Percentiles rank a stretch among this genome's conserved stretches.
Conservation (phyloP, 768 basidiomycete genomes). For the Tulasnella sp. region DNA sequence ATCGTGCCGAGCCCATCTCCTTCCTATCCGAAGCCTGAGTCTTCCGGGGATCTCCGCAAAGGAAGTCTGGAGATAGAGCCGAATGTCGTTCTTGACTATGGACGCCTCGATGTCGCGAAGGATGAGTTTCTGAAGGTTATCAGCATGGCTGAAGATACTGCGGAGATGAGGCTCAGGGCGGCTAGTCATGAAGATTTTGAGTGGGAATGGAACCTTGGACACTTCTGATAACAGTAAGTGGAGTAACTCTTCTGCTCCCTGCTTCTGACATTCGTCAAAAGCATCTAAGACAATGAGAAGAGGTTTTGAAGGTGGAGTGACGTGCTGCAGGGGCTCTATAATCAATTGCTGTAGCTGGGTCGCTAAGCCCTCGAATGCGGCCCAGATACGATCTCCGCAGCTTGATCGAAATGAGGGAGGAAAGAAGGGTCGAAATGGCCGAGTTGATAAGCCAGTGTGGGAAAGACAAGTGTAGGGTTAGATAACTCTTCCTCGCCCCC, state of each 20-base stretch:
- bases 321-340: conserved; percentile 3
- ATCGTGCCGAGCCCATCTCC: not conserved
- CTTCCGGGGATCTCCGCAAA: not conserved
- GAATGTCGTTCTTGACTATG: conserved; percentile 8
- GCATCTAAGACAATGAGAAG: conserved; percentile 31
- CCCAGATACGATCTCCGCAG: conserved; percentile 3
- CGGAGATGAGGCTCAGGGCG: conserved; percentile 26
- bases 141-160: not conserved
- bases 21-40: not conserved
- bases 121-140: not conserved
- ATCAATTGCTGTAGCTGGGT: conserved; percentile 20
- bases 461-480: conserved; percentile 23
- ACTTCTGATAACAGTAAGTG: conserved; percentile 20
- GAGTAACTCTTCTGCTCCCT: conserved; percentile 19
- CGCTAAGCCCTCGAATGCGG: conserved; percentile 18
- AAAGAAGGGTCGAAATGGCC: conserved; percentile 19
- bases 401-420: not conserved
- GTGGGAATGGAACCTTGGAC: conserved; percentile 23
- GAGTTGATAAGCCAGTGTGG: conserved; percentile 29
- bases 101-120: conserved; percentile 12
- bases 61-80: conserved; percentile 9
- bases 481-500: conserved; percentile 19
- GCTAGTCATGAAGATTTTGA: conserved; percentile 30
- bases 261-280: conserved; percentile 28
- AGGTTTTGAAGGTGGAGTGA: not conserved